Evolutionary conservation across 352 stramenopile genomes (phyloP).

Genomic region (Phytophthora litchii): DNA sequence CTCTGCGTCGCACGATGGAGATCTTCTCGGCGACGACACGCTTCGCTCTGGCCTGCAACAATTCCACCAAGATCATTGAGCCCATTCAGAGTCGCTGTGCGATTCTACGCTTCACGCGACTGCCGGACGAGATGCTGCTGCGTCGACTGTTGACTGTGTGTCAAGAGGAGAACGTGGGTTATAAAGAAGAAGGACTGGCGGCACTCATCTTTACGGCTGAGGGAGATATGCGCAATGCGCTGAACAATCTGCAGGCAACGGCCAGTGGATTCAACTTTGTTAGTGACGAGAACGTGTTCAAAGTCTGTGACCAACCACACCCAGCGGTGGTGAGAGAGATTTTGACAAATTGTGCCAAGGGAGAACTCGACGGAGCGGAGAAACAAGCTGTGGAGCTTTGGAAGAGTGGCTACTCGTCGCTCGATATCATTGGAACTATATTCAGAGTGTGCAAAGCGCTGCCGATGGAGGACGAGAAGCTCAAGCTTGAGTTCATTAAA

Average conservation of each 20-base stretch:
- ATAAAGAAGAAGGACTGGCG: constrained; percentile 93
- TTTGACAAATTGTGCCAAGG: constrained; percentile 66
- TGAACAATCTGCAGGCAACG: constrained; percentile 99
- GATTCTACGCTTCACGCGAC: constrained; percentile 96
- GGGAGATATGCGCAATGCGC: constrained; percentile 98
- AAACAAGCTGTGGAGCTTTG: constrained; percentile 73
- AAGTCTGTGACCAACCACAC: constrained; percentile 96
- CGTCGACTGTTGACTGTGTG: constrained; percentile 94
- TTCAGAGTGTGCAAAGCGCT: constrained; percentile 96
- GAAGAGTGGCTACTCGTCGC: constrained; percentile 93
- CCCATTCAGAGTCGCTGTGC: constrained; percentile 98
- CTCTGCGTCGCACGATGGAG: constrained; percentile 98
- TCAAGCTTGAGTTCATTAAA: constrained; percentile 93
- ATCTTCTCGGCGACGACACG: constrained; percentile 98
- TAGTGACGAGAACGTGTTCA: constrained; percentile 96
- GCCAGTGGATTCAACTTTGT: constrained; percentile 94
- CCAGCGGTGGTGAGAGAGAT: constrained; percentile 84
- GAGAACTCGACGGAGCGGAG: constrained; percentile 88
- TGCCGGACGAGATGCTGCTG: constrained; percentile 97
- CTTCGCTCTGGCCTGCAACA: constrained; percentile 99
- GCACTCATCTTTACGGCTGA: constrained; percentile 99
- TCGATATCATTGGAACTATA: constrained; percentile 98
- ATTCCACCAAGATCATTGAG: constrained; percentile 99
- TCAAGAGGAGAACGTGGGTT: constrained; percentile 89
- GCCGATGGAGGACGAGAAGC: constrained; percentile 77